Base-by-base conservation (phyloP, 1,139 yeast genomes). In the Yamadazyma epiphylla region DNA sequence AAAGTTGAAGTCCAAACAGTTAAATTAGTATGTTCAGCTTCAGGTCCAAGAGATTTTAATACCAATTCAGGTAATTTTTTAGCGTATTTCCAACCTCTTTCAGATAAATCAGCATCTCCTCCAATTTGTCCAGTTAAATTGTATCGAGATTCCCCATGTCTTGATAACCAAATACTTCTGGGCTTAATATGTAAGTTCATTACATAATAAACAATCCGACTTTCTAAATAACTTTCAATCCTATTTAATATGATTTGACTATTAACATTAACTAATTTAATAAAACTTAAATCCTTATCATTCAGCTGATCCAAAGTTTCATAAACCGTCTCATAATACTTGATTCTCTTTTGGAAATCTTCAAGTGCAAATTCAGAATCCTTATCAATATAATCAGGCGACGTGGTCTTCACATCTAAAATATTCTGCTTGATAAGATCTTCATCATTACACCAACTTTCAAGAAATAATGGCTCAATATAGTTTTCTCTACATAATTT, bases 1-100 rank as follows among this genome's bases (percentile, higher is more conserved):
- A 91, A 70, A 0, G 98, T 91, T 4, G 96, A 87, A 0, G 96
- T 91, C 98, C 98, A 91, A 24, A 91, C 94, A 3, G 96, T 88
- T 48, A 91, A 66, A 35, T 82, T 75, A 21, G 75, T 72, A 39
- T 74, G 74, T 41, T 62, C 55, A 45, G 71, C 64, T 38, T 86
- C 91, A 31, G 64, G 70, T 5, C 88, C 91, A 30, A 86, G 77
- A 5, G 88, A 82, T 42, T 80, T 72, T 35, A 69, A 67, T 3
- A 88, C 94, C 41, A 91, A 55, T 24, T 77, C 80, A 1, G 96
- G 96, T 38, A 91, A 70, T 55, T 81, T 86, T 33, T 73, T 64
- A 5, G 97, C 94, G 53, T 91, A 91, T 48, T 81, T 64, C 63
- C 83, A 73, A 5, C 98, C 98, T 29, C 98, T 71, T 38, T 81